phyloP scores from a whole-genome alignment of 192 early-diverging fungal genomes.

The Piromyces sp. region DNA sequence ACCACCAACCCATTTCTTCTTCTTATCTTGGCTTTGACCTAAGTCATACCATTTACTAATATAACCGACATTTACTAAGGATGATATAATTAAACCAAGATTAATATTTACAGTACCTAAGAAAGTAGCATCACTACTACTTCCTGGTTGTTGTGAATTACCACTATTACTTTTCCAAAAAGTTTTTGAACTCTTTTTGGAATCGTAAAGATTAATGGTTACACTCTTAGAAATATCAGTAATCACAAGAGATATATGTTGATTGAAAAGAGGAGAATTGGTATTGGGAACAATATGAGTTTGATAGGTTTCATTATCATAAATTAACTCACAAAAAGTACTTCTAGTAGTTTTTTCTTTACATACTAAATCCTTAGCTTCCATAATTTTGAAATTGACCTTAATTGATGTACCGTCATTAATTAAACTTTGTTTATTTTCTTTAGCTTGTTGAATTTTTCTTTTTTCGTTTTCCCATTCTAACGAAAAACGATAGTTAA shows the following conservation, averaged over 20 bases:
- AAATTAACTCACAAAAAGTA: background rate
- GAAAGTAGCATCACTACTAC: background rate
- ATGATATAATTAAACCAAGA: background rate
- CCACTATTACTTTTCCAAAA: background rate
- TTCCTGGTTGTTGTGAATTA: background rate
- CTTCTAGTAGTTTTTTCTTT: background rate
- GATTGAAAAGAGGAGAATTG: background rate
- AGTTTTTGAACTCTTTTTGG: background rate
- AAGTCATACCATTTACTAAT: constrained; percentile 15
- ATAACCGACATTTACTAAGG: constrained; percentile 9
- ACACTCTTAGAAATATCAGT: background rate
- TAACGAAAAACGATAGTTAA: background rate
- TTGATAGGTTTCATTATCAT: background rate
- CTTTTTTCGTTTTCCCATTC: background rate
- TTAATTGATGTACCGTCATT: background rate
- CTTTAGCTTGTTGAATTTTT: background rate
- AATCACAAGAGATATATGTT: background rate
- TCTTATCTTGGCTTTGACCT: constrained; percentile 14
- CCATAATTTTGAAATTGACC: background rate
- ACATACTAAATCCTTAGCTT: background rate
- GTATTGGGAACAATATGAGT: background rate
- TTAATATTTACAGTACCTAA: background rate
- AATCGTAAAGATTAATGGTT: background rate
- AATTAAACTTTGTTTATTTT: background rate
- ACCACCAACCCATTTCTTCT: constrained; percentile 37